Percentiles rank a stretch among this genome's conserved stretches.
Evolutionary conservation across 2,329 filamentous ascomycete species (phyloP).

Genomic region (Pyrenochaeta sp.): DNA sequence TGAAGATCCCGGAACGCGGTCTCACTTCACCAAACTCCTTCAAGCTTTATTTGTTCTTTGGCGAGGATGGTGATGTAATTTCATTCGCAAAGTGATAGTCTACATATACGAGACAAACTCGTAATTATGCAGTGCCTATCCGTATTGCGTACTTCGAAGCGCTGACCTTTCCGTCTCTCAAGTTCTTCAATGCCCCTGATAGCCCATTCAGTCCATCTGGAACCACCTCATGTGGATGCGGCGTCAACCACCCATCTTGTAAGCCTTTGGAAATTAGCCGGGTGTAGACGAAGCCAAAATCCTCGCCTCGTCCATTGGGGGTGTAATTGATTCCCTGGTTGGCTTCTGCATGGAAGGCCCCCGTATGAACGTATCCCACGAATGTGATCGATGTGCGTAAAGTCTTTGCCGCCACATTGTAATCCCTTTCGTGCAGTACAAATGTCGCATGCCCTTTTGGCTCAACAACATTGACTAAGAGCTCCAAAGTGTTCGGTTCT

Average conservation of each 20-base stretch:
- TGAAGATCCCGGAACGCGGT: too few species aligned
- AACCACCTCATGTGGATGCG: constrained; percentile 58
- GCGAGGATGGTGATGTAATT: too few species aligned
- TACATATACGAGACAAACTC: not conserved
- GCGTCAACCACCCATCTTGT: constrained; percentile 55
- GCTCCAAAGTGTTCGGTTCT: constrained; percentile 1
- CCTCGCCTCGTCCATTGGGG: not conserved
- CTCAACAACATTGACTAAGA: not conserved
- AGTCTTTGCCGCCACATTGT: constrained; percentile 2
- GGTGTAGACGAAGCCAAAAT: constrained; percentile 11
- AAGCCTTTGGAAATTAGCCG: constrained; percentile 52
- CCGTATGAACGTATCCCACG: constrained; percentile 1
- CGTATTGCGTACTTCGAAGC: constrained; percentile 68
- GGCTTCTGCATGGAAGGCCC: not conserved
- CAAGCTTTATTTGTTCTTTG: too few species aligned
- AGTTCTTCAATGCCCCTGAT: constrained; percentile 57
- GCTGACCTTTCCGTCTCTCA: constrained; percentile 66
- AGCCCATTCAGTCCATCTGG: constrained; percentile 61
- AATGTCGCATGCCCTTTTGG: constrained; percentile 2
- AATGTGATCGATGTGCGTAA: constrained; percentile 1
- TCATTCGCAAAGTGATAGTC: too few species aligned
- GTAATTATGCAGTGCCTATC: constrained; percentile 35
- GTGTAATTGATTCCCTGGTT: constrained; percentile 2
- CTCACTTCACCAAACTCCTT: too few species aligned
- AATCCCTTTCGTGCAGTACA: constrained; percentile 1